Conservation (phyloP, 768 basidiomycete species). For the Trametes cinnabarina region DNA sequence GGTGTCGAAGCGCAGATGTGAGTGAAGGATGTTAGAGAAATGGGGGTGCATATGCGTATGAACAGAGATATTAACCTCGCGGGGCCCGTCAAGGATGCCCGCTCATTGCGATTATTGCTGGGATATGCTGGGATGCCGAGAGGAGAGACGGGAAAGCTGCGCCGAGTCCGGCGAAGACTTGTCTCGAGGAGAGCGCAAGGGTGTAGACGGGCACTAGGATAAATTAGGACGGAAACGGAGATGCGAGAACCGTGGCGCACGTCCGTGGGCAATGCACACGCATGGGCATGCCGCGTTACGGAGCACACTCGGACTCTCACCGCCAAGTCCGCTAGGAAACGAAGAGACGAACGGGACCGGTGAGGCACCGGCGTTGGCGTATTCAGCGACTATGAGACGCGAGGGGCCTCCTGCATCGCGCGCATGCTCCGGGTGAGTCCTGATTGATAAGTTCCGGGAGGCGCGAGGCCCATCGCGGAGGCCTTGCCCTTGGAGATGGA, state of each 20-base stretch:
- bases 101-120: constrained; percentile 1
- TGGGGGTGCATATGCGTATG: constrained; percentile 13
- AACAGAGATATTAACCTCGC: constrained; percentile 15
- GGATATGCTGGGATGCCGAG: neutral
- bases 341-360: neutral
- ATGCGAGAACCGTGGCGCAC: constrained; percentile 1
- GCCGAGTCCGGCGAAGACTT: constrained; percentile 9
- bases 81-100: constrained; percentile 11
- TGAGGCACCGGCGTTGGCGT: neutral
- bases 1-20: neutral
- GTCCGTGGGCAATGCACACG: constrained; percentile 2
- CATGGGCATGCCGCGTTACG: constrained; percentile 1
- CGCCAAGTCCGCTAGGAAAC: neutral
- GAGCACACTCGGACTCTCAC: neutral
- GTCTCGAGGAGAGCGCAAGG: neutral
- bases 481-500: constrained; percentile 11
- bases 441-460: constrained; percentile 14
- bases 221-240: constrained; percentile 1
- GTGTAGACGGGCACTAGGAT: constrained; percentile 1
- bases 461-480: constrained; percentile 1
- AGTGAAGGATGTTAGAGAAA: neutral
- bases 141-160: neutral
- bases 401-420: constrained; percentile 23
- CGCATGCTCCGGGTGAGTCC: constrained; percentile 23
- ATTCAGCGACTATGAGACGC: constrained; percentile 9